Conservation (phyloP, 306 rosid genomes). For the Quercus wislizeni region DNA sequence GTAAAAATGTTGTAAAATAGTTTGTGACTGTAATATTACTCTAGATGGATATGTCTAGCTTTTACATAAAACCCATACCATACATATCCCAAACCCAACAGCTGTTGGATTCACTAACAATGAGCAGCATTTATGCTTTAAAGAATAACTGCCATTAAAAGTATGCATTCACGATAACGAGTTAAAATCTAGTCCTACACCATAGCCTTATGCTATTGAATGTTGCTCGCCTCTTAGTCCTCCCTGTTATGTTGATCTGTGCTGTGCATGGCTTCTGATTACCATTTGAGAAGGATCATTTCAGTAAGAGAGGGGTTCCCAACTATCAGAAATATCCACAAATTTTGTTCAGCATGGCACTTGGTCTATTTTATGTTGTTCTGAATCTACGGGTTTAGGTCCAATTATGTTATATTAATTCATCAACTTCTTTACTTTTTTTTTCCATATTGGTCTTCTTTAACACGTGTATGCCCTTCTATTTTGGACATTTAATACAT, state of each 20-base stretch:
- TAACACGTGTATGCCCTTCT: no score
- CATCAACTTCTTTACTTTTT: no score
- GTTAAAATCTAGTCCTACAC: no score
- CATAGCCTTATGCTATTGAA: neutral
- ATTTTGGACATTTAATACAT: conserved; percentile 1
- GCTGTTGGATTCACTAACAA: neutral
- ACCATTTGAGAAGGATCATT: neutral
- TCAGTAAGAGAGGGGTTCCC: neutral
- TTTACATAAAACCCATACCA: no score
- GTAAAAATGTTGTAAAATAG: no score
- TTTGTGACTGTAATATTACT: no score
- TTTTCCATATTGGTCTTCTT: no score
- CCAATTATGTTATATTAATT: no score
- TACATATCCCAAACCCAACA: no score
- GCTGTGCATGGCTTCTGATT: neutral
- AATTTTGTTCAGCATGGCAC: neutral
- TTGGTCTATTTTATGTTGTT: neutral
- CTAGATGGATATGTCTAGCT: neutral
- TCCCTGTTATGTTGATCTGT: neutral
- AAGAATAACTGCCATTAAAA: neutral
- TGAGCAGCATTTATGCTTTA: neutral
- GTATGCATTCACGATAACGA: neutral
- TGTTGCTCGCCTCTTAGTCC: neutral
- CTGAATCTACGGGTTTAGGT: no score
- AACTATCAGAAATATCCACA: neutral